Evolutionary conservation across 148 eudicot species (phyloP).

Genomic region (Mesembryanthemum crystallinum): DNA sequence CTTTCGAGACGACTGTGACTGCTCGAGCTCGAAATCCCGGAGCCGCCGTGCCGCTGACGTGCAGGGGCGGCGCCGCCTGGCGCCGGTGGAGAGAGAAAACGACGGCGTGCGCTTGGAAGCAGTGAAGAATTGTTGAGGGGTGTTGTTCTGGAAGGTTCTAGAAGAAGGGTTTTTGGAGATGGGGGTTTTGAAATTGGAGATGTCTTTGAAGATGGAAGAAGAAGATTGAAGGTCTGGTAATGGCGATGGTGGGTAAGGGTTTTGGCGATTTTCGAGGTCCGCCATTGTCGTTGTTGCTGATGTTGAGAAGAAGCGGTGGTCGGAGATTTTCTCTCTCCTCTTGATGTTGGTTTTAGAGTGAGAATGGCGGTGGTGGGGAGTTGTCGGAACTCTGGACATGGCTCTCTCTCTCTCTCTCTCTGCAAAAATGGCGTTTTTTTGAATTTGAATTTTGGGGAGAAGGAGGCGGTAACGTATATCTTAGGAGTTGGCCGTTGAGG

Average conservation of each 20-base stretch:
- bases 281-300: slow-evolving; percentile 17
- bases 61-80: slow-evolving; percentile 19
- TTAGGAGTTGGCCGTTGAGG: too few species aligned
- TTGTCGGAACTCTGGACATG: slow-evolving; percentile 14
- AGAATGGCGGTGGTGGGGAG: background rate
- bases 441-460: slow-evolving; percentile 28
- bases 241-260: slow-evolving; percentile 29
- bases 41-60: slow-evolving; percentile 41
- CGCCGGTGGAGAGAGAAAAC: slow-evolving; percentile 28
- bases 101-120: slow-evolving; percentile 57
- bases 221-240: slow-evolving; percentile 29
- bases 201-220: slow-evolving; percentile 57
- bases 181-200: slow-evolving; percentile 85
- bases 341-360: background rate
- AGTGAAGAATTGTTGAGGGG: slow-evolving; percentile 59
- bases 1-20: slow-evolving; percentile 64
- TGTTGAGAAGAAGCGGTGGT: too few species aligned
- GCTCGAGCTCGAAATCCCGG: slow-evolving; percentile 66
- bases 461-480: slow-evolving; percentile 2
- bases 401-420: too few species aligned
- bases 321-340: background rate
- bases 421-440: too few species aligned
- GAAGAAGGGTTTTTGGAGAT: slow-evolving; percentile 53
- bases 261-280: slow-evolving; percentile 9
- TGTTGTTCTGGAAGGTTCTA: slow-evolving; percentile 28